Percentiles rank a stretch among this genome's conserved stretches.
These are phyloP conservation scores for Phaeomoniella chlamydospora DNA, from an alignment of 2,329 filamentous ascomycete species.

Conservation along the genomic window DNA sequence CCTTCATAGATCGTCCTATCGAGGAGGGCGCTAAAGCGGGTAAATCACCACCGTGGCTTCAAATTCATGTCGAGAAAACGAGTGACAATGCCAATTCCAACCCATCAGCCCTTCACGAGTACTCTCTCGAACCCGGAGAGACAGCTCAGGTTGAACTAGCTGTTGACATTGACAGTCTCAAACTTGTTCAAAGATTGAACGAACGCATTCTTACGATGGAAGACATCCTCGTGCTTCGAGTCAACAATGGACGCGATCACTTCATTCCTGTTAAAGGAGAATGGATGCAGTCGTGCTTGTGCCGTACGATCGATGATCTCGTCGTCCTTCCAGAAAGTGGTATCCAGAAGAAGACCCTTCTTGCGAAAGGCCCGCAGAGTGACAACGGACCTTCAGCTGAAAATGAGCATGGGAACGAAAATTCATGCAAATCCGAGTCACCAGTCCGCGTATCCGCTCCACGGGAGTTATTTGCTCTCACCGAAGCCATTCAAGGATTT, in stretches of 20 bases:
- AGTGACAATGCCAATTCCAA: conserved; percentile 12
- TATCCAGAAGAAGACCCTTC: conserved; percentile 46
- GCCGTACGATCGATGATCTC: conserved; percentile 74
- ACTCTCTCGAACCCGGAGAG: conserved; percentile 73
- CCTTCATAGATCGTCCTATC: conserved; percentile 60
- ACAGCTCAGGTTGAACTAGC: conserved; percentile 58
- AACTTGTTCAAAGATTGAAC: conserved; percentile 58
- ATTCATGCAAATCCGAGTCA: too few species aligned
- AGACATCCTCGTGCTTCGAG: conserved; percentile 75
- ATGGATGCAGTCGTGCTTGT: conserved; percentile 75
- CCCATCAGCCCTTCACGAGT: conserved; percentile 24
- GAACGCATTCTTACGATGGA: conserved; percentile 52
- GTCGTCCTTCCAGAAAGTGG: conserved; percentile 67
- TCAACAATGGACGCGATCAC: conserved; percentile 73
- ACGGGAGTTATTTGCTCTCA: conserved; percentile 77
- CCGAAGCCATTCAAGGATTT: conserved; percentile 57
- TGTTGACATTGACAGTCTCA: conserved; percentile 48
- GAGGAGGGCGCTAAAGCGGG: conserved; percentile 26
- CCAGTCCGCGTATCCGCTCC: conserved; percentile 57
- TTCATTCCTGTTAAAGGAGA: conserved; percentile 68
- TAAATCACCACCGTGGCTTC: conserved; percentile 53
- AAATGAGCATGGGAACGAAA: too few species aligned
- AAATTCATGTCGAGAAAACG: conserved; percentile 42
- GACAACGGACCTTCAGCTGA: conserved; percentile 17
- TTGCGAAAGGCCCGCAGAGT: conserved; percentile 25